Evolutionary conservation across 1,284 basidiomycete species (phyloP).

Genomic region (Pascua sp.): DNA sequence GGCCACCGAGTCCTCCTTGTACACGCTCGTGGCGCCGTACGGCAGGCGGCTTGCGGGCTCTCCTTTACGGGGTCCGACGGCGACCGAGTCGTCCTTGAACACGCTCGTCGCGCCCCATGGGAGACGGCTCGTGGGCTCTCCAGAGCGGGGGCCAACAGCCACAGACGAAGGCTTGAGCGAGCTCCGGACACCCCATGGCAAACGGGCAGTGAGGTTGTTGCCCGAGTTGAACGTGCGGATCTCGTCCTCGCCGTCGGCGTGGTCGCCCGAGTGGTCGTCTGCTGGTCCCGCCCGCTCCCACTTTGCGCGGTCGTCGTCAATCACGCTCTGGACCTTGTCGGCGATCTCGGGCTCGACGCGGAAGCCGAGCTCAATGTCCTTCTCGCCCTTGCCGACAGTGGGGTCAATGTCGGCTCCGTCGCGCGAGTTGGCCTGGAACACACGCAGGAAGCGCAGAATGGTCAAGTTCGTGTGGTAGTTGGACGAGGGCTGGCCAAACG

Average conservation of each 20-base stretch:
- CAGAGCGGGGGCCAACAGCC: too few relatives aligned
- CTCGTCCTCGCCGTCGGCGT: constrained; percentile 7
- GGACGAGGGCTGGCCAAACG: constrained; percentile 19
- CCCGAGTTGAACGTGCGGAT: constrained; percentile 3
- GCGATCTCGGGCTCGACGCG: constrained; percentile 9
- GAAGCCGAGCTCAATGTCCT: constrained; percentile 17
- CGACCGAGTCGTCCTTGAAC: too few relatives aligned
- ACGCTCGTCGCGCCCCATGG: too few relatives aligned
- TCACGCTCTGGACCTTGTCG: constrained; percentile 12
- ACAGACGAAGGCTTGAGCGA: too few relatives aligned
- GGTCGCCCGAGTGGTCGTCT: constrained; percentile 1
- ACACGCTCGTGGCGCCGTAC: too few relatives aligned
- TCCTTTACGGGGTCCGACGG: too few relatives aligned
- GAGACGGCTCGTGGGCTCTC: too few relatives aligned
- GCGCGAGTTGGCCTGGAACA: constrained; percentile 26
- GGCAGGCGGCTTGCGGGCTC: too few relatives aligned
- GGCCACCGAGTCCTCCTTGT: too few relatives aligned
- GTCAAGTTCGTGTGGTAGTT: constrained; percentile 24
- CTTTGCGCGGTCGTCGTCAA: constrained; percentile 11
- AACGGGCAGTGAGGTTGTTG: neutral
- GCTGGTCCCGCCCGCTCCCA: constrained; percentile 10
- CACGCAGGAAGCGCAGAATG: constrained; percentile 20
- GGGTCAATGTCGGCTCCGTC: constrained; percentile 5
- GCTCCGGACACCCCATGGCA: too few relatives aligned
- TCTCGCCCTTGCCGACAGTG: neutral